These are phyloP conservation scores for Penicillium waksmanii DNA, from an alignment of 495 filamentous ascomycete genomes.

Conservation along the genomic window DNA sequence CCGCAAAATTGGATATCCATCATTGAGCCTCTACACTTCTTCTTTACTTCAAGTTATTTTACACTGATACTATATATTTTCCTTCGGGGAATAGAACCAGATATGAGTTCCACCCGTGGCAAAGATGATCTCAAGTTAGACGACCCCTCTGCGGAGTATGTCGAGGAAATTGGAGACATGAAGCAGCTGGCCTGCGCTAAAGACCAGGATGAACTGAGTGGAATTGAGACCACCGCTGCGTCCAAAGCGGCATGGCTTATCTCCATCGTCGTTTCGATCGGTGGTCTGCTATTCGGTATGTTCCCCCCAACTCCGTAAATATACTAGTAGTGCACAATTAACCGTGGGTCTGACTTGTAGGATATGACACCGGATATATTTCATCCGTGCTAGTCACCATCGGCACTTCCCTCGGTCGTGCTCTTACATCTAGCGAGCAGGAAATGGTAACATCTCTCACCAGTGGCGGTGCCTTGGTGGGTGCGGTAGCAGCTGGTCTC, in stretches of 20 bases:
- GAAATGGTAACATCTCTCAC: slow-evolving; percentile 27
- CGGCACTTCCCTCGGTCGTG: slow-evolving; percentile 14
- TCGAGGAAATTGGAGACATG: slow-evolving; percentile 21
- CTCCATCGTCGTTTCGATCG: slow-evolving; percentile 20
- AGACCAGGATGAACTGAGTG: slow-evolving; percentile 13
- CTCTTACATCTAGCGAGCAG: slow-evolving; percentile 22
- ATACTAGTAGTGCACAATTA: not conserved
- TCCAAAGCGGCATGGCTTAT: slow-evolving; percentile 25
- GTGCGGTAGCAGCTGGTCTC: slow-evolving; percentile 52
- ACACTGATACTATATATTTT: not conserved
- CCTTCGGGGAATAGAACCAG: not conserved
- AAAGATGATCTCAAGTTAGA: slow-evolving; percentile 1
- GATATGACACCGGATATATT: slow-evolving; percentile 28
- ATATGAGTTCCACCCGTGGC: not conserved
- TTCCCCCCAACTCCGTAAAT: not conserved
- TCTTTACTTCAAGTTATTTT: not conserved
- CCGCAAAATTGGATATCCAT: not conserved
- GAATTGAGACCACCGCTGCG: slow-evolving; percentile 23
- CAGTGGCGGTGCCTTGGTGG: slow-evolving; percentile 34
- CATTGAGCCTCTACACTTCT: not conserved
- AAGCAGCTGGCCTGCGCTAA: slow-evolving; percentile 4
- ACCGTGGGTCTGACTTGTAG: slow-evolving; percentile 3
- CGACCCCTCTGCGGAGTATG: slow-evolving; percentile 1
- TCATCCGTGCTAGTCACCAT: slow-evolving; percentile 24
- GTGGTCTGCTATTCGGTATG: slow-evolving; percentile 23